phyloP scores from a whole-genome alignment of 768 basidiomycete genomes.

The Mycena indigotica region DNA sequence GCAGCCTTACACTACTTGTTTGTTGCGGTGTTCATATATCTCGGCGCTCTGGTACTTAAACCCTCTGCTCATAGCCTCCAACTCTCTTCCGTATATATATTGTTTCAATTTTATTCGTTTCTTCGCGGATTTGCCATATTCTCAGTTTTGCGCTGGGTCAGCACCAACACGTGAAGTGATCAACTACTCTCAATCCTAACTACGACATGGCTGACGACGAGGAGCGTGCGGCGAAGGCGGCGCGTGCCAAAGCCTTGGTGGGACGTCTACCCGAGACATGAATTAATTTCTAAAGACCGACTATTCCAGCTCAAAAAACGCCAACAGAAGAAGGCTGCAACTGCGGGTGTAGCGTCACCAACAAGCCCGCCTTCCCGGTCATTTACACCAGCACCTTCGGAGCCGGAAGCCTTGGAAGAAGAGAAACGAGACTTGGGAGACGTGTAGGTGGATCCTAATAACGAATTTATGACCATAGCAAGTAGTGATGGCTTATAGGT shows the following conservation, averaged over 20 bases:
- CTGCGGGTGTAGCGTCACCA: conserved; percentile 43
- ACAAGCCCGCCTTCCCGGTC: conserved; percentile 51
- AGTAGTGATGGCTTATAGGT: conserved; percentile 4
- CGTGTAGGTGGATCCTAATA: conserved; percentile 55
- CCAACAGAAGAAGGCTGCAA: conserved; percentile 69
- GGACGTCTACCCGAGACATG: conserved; percentile 25
- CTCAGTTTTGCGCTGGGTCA: background rate
- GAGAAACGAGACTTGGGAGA: conserved; percentile 58
- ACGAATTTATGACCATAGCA: conserved; percentile 11
- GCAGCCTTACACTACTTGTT: conserved; percentile 32
- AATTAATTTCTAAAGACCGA: conserved; percentile 7
- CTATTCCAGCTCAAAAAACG: conserved; percentile 73
- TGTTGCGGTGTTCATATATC: conserved; percentile 18
- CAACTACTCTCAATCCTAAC: background rate
- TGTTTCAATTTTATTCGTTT: conserved; percentile 23
- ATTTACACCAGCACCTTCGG: conserved; percentile 37
- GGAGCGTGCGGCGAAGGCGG: conserved; percentile 80
- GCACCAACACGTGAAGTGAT: conserved; percentile 15
- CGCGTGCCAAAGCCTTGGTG: conserved; percentile 83
- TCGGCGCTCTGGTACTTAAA: conserved; percentile 20
- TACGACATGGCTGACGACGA: conserved; percentile 61
- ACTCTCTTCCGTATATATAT: conserved; percentile 21
- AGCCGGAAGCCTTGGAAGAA: conserved; percentile 32
- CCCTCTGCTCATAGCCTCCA: conserved; percentile 15
- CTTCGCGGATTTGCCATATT: conserved; percentile 5